phyloP scores from a whole-genome alignment of 176 grass and related monocot genomes.

The Zoysia japonica region DNA sequence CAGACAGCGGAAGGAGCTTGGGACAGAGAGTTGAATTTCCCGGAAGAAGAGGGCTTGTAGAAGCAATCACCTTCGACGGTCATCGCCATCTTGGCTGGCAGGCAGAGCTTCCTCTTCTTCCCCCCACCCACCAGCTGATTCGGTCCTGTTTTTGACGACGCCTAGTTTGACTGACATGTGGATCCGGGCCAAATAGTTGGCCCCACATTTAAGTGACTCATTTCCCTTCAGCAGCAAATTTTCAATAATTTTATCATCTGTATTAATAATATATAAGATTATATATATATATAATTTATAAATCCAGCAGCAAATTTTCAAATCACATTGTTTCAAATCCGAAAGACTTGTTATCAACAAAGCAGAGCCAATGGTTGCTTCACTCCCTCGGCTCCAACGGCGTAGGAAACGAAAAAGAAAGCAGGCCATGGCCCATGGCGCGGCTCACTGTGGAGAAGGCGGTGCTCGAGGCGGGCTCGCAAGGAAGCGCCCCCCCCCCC shows the following conservation, averaged over 20 bases:
- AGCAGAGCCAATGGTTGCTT: not conserved
- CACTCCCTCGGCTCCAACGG: not conserved
- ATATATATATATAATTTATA: no score
- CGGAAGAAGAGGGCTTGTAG: not conserved
- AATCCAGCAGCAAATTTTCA: no score
- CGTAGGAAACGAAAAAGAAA: not conserved
- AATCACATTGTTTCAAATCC: no score
- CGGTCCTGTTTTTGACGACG: not conserved
- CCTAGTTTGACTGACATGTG: not conserved
- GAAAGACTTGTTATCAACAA: not conserved
- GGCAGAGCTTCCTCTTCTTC: not conserved
- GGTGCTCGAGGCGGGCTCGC: conserved; percentile 50
- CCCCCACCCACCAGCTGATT: not conserved
- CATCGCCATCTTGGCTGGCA: conserved; percentile 61
- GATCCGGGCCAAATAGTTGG: not conserved
- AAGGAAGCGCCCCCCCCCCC: conserved; percentile 2
- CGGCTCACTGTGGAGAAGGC: conserved; percentile 76
- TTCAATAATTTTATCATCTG: no score
- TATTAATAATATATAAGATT: no score
- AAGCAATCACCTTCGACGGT: conserved; percentile 60
- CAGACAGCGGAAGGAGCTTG: not conserved
- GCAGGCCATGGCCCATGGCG: conserved; percentile 32
- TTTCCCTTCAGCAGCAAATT: not conserved
- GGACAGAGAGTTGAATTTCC: not conserved
- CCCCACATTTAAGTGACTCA: not conserved